Conservation (phyloP, 257 asterid genomes). For the Lithospermum erythrorhizon region DNA sequence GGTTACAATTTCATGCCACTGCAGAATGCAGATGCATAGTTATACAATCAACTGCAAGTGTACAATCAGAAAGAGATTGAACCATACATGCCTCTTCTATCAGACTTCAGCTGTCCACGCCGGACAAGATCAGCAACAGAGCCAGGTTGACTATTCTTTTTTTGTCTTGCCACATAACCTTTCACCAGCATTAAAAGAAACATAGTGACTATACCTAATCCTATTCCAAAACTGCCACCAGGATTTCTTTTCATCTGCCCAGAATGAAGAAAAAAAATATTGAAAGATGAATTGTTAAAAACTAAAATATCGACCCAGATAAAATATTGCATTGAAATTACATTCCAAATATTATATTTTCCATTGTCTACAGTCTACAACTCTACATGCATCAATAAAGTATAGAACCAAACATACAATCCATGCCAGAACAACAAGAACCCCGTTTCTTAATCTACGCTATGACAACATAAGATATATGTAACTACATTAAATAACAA, state of each 20-base stretch:
- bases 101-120: slow-evolving; percentile 91
- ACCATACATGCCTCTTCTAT: slow-evolving; percentile 99
- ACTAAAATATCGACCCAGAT: not conserved
- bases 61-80: slow-evolving; percentile 19
- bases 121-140: slow-evolving; percentile 95
- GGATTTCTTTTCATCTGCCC: slow-evolving; percentile 45
- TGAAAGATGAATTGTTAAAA: slow-evolving; percentile 3
- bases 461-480: not conserved
- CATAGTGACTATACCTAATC: slow-evolving; percentile 49
- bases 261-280: slow-evolving; percentile 5
- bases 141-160: slow-evolving; percentile 47
- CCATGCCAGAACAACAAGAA: not conserved
- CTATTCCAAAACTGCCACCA: slow-evolving; percentile 40
- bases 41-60: not conserved
- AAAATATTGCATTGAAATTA: not conserved
- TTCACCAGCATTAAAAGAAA: slow-evolving; percentile 43
- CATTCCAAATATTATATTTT: not conserved
- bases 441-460: not conserved
- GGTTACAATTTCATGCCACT: not conserved
- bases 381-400: not conserved
- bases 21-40: not conserved
- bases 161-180: slow-evolving; percentile 34
- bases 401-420: not conserved
- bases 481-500: not conserved
- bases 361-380: not conserved